Evolutionary conservation across 495 filamentous ascomycete genomes (phyloP), one percentile per base, ranked within the genome.

Genomic region (Penicillium chermesinum): DNA sequence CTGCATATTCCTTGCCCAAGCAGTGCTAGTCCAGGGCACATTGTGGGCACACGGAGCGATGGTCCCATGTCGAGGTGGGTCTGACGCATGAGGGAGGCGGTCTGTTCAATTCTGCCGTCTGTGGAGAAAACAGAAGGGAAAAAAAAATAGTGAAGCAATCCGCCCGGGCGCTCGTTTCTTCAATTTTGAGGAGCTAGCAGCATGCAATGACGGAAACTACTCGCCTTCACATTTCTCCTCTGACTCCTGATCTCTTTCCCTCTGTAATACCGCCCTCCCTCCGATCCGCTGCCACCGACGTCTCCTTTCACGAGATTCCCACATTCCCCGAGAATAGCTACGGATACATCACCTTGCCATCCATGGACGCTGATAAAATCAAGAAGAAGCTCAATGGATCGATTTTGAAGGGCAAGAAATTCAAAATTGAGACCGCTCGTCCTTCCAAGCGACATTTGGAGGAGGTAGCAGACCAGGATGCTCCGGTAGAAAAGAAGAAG

Each of bases 361-460:
- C 59, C 1, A 79, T 82, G 66, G 89, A 93, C 52, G 93, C 90
- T 4, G 84, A 91, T 2, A 94, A 90, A 59, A 70, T 97, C 21
- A 87, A 84, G 65, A 91, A 89, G 74, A 96, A 94, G 62, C 76
- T 97, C n/a, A 86, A 95, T 71, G 91, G 91, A 7, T 79, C 85
- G 4, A 84, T 89, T 12, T 69, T 97, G 18, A 94, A 84, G 48
- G 93, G 93, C 25, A 74, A 77, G 35, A 97, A 95, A 63, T 80
- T 97, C 49, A 79, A 81, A 38, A 78, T 98, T 27, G 87, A 95
- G 53, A 76, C 81, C 14, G 91, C 93, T 14, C 79, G 78, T 13
- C 82, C 86, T 1, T 67, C 76, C 40, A 82, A 76, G 63, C 58
- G 54, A 59, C 67, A 61, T 38, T 51, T 67, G 41, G 61, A 60